Conservation (phyloP, 2,329 filamentous ascomycete species). For the Botrytis sinoallii region DNA sequence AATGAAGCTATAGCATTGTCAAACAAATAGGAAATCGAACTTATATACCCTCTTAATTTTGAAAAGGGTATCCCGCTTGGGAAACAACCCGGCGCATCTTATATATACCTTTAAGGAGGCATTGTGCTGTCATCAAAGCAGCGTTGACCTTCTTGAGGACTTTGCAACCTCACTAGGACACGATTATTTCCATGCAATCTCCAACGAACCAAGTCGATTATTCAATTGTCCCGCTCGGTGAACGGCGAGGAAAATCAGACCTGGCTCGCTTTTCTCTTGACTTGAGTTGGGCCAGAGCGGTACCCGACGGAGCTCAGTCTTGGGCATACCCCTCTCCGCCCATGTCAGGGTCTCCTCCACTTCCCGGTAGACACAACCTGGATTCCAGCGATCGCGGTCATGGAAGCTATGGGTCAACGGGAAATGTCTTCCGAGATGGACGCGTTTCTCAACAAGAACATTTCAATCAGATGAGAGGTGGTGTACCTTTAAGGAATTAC, state of each 20-base stretch:
- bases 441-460: slow-evolving; percentile 33
- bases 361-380: slow-evolving; percentile 56
- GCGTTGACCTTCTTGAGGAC: slow-evolving; percentile 25
- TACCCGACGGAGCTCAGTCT: slow-evolving; percentile 53
- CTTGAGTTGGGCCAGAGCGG: slow-evolving; percentile 54
- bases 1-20: slow-evolving; percentile 9
- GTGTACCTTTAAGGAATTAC: slow-evolving; percentile 41
- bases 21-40: not conserved
- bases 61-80: slow-evolving; percentile 27
- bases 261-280: slow-evolving; percentile 54
- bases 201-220: slow-evolving; percentile 45
- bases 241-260: slow-evolving; percentile 56
- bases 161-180: slow-evolving; percentile 21
- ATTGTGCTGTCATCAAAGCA: slow-evolving; percentile 24
- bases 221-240: slow-evolving; percentile 48
- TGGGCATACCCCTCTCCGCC: slow-evolving; percentile 69
- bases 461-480: slow-evolving; percentile 28
- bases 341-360: slow-evolving; percentile 68
- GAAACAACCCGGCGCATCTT: slow-evolving; percentile 19
- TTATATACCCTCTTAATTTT: not conserved
- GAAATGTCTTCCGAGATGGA: slow-evolving; percentile 49
- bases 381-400: slow-evolving; percentile 56
- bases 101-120: slow-evolving; percentile 22
- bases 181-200: slow-evolving; percentile 52
- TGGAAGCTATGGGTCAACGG: slow-evolving; percentile 43